Evolutionary conservation across 352 stramenopile species (phyloP).

Genomic region (Phytophthora sojae): DNA sequence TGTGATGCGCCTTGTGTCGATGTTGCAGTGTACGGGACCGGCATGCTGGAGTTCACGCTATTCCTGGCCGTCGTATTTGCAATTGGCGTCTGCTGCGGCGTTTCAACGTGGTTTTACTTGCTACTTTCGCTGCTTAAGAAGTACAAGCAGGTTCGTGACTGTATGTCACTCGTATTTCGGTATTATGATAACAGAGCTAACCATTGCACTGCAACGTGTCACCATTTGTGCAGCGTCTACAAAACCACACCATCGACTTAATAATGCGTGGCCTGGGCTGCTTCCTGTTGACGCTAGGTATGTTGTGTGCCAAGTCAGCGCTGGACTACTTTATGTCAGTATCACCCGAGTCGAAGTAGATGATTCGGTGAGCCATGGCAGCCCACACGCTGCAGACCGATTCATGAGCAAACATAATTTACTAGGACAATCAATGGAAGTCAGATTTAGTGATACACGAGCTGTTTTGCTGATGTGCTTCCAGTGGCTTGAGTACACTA

Average conservation of each 20-base stretch:
- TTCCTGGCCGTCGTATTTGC: slow-evolving; percentile 87
- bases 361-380: not conserved
- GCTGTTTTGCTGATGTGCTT: not conserved
- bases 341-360: slow-evolving; percentile 46
- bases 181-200: slow-evolving; percentile 6
- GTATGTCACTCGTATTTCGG: not conserved
- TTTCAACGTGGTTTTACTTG: slow-evolving; percentile 92
- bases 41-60: slow-evolving; percentile 88
- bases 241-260: slow-evolving; percentile 85
- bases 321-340: slow-evolving; percentile 83
- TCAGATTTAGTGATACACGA: not conserved
- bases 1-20: not conserved
- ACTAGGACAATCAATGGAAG: slow-evolving; percentile 27
- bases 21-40: slow-evolving; percentile 82
- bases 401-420: slow-evolving; percentile 39
- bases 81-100: slow-evolving; percentile 82
- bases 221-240: slow-evolving; percentile 57
- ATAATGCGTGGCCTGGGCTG: slow-evolving; percentile 88
- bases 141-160: slow-evolving; percentile 85
- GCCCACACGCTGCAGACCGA: slow-evolving; percentile 10
- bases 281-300: slow-evolving; percentile 82
- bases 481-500: slow-evolving; percentile 1
- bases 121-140: slow-evolving; percentile 88
- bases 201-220: slow-evolving; percentile 1
- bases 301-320: slow-evolving; percentile 87